Evolutionary conservation across 2,329 filamentous ascomycete genomes (phyloP), one percentile per base, ranked within the genome.

Genomic region (Dothidotthia symphoricarpi): DNA sequence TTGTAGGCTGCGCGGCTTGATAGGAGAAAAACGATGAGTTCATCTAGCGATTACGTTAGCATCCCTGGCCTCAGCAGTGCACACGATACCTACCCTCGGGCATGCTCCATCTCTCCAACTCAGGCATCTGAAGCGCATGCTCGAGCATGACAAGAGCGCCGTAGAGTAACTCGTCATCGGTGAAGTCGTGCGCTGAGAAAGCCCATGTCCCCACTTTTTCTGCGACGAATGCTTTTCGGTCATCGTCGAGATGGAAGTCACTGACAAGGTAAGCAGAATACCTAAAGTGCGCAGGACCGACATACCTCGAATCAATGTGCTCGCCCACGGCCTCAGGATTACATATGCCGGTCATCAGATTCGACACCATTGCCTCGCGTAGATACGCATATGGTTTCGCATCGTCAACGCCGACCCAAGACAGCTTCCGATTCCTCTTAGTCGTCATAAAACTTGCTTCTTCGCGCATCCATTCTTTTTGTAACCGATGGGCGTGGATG

Each of bases 1-100:
- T 97, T 97, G 71, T 98, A 98, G n/a, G 93, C 88, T 31, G 85
- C 83, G 45, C 91, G 85, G 59, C 89, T 93, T 36, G 90, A 89
- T 47, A 95, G 78, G 44, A 97, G 75, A 60, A 95, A 97, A 36
- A 81, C 83, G 49, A 86, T 85, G 17, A 98, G 75, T 64, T 94
- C 84, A 54, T 86, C 88, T 87, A 58, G 2, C 8, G 28, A 49
- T 4, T 16, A 17, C 12, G 45, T 63, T 43, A 65, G 55, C 34
- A 28, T 22, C 28, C 6, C n/a, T 22, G 12, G 26, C 6, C 16
- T 25, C n/a, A n/a, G 14, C 14, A n/a, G 3, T 3, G 16, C n/a
- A 16, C 13, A 16, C 6, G n/a, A 13, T 16, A 68, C 79, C 70
- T 69, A 89, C 88, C 85, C 71, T 83, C 78, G 35, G 85, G 76